Base-by-base conservation (phyloP, 768 basidiomycete species). In the Termitomyces sp. region DNA sequence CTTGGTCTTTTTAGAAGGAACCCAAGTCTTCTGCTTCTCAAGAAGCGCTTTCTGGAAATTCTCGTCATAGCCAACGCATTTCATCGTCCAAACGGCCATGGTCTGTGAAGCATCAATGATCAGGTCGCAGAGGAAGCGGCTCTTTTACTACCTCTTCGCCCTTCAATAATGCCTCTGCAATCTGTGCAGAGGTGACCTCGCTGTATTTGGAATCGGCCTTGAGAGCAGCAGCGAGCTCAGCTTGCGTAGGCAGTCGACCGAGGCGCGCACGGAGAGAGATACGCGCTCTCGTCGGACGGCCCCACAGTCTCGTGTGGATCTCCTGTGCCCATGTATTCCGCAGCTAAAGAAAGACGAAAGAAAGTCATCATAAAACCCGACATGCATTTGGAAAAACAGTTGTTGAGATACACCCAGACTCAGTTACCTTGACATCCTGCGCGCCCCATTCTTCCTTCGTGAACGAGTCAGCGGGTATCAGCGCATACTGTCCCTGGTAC, bases 401-500 rank as follows among this genome's bases (percentile, higher is more conserved):
- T 5, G 20, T 18, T 34, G 14, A 2, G n/a, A 41, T 41, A 50
- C 34, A 36, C 20, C 20, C 5, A 0, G n/a, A 32, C 7, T 13
- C 10, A 7, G 5, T 20, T 14, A 56, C 56, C 54, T 58, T 58
- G 4, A 31, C 31, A 27, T 53, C 36, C 39, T 59, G 57, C 13
- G 50, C 24, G 2, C 32, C 20, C 62, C 62, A 63, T 32, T 63
- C 59, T 24, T 58, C 55, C 43, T 56, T 63, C 1, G 60, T 61
- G 39, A 63, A 49, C 14, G 63, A 59, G 20, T 56, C 31, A 13
- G 48, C 37, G 1, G 54, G 49, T 29, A 29, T 26, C 16, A 64
- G 22, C 14, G n/a, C 42, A 27, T 64, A 64, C 48, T 64, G 63
- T 14, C 63, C 63, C n/a, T 57, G 55, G 44, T 64, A 64, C 46